Conservation (phyloP, 192 early-diverging fungal species). For the Backusella liffmaniae region DNA sequence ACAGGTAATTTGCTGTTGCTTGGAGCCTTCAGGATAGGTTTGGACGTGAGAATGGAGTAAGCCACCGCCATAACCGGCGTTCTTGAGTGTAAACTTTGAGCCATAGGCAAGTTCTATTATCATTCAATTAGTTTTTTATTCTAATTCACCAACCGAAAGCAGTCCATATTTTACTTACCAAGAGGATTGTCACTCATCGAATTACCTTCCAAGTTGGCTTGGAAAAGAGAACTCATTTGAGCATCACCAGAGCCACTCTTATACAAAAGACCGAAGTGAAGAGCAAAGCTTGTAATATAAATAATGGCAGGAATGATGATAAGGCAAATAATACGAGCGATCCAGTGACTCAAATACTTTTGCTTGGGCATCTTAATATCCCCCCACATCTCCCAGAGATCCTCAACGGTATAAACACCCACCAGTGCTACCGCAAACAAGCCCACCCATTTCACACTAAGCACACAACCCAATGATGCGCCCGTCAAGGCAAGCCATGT, state of each 20-base stretch:
- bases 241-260: slow-evolving; percentile 88
- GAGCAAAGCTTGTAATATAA: slow-evolving; percentile 79
- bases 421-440: slow-evolving; percentile 90
- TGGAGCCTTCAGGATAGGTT: slow-evolving; percentile 79
- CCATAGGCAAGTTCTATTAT: slow-evolving; percentile 82
- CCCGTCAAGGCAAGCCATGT: slow-evolving; percentile 86
- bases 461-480: slow-evolving; percentile 70
- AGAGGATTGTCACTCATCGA: slow-evolving; percentile 79
- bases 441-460: slow-evolving; percentile 94
- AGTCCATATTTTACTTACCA: slow-evolving; percentile 38
- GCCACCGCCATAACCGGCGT: slow-evolving; percentile 78
- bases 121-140: not conserved
- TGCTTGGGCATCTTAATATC: slow-evolving; percentile 64
- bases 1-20: slow-evolving; percentile 96
- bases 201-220: slow-evolving; percentile 83
- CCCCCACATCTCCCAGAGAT: slow-evolving; percentile 89
- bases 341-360: slow-evolving; percentile 83
- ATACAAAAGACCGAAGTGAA: slow-evolving; percentile 90
- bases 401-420: slow-evolving; percentile 88
- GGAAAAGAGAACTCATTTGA: slow-evolving; percentile 98
- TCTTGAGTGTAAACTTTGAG: slow-evolving; percentile 85
- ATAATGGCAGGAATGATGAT: slow-evolving; percentile 82
- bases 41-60: slow-evolving; percentile 94
- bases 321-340: slow-evolving; percentile 73
- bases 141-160: too few relatives aligned